Base-by-base conservation (phyloP, 1,284 basidiomycete species). In the Porogramme epimiltina region DNA sequence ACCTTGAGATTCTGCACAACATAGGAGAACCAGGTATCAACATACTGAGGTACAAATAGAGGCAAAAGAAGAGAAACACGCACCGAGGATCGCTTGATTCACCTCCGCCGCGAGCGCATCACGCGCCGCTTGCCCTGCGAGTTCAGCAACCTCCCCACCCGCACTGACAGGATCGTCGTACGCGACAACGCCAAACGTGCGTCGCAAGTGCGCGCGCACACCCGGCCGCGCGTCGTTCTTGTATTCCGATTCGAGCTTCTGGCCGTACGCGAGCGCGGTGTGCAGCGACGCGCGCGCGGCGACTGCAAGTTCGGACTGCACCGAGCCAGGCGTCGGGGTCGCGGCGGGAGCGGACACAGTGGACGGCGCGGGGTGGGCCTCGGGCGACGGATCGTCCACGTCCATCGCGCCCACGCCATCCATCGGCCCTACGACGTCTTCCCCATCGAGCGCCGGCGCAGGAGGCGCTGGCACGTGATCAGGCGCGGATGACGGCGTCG, bases 11-110 rank as follows among this genome's bases (percentile, higher is more conserved):
- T 83, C 90, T 93, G 59, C 24, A 36, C 18, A 36, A 13, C 9
- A 16, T 22, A 16, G 11, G 23, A 15, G 13, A 3, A 42, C 23
- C n/a, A 25, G 13, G 24, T 6, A 43, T 24, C 24, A 49, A 41
- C 42, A n/a, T 33, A 42, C n/a, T 55, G 16, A 63, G 49, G 24
- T 44, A 45, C 20, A 40, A 18, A 28, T 40, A 47, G 1, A 22
- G 45, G 42, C 37, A 44, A 24, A 24, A 20, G 53, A 33, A 18
- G 11, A 15, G 8, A 55, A 26, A 51, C 41, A 72, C 88, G 54
- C 60, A 92, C 90, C 87, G 47, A 93, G 72, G 52, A 93, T 91
- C 20, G 85, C 89, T 66, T 84, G 78, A 59, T 93, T 93, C 37
- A 93, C 70, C 70, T 91, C 89, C 51, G 82, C 84, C 20, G 89